Base-by-base conservation (phyloP, 2,329 filamentous ascomycete species). In the Didymella segeticola region DNA sequence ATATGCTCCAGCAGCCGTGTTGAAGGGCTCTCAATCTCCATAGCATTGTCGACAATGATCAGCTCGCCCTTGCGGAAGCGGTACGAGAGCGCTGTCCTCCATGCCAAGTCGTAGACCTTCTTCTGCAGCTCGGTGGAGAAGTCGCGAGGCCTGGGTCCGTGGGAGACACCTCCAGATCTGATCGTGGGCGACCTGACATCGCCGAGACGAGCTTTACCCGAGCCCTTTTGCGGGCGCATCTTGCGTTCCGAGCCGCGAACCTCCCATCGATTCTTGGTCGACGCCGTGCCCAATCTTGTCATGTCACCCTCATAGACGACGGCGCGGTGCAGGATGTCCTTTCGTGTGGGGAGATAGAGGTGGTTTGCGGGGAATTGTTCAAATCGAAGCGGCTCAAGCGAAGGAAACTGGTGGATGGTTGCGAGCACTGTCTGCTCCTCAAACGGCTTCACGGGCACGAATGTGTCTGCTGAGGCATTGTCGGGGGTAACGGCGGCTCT, bases 101-200 rank as follows among this genome's bases (percentile, higher is more conserved):
- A 98, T 9, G 95, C 95, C 66, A 96, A 83, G 77, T 98, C 93
- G 79, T 99, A 99, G 41, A 96, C 86, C 80, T 98, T 98, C 71
- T 84, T 83, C 66, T 89, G 92, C 49, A 99, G 81, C 14, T 84
- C 83, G 19, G 93, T 96, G 56, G 86, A 85, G 72, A 99, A 99
- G 78, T 98, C 91, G 73, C 95, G 85, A 22, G 93, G 93, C 66
- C 93, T 88, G 23, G 95, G 95, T n/a, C 95, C 95, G 69, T 92
- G 91, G 0, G 87, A 81, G 66, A 96, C 93, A 76, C 92, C 93
- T 76, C 95, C 95, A 61, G 95, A 95, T 58, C 83, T 83, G 34
- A 91, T 78, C 74, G 96, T 84, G 2, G 95, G 95, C 38, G 87
- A 91, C 76, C 96, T 91, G 72, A 83, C 88, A 70, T 87, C 84